These are phyloP conservation scores for Pseudofabraea citricarpa DNA, from an alignment of 2,329 filamentous ascomycete species.

Conservation along the genomic window DNA sequence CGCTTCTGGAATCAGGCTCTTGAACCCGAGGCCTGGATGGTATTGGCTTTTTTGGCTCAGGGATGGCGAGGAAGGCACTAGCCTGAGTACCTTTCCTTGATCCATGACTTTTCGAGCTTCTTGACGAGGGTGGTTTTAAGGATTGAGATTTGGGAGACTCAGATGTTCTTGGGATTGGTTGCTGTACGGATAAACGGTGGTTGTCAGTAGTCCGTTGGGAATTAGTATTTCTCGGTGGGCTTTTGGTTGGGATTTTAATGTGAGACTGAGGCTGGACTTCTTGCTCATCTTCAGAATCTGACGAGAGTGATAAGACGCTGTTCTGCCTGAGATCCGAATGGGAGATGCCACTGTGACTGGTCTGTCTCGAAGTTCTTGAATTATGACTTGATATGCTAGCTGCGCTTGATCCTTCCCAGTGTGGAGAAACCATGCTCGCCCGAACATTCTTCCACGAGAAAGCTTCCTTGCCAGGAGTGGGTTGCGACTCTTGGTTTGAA, in stretches of 20 bases:
- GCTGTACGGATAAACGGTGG: not conserved
- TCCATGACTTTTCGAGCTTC: not conserved
- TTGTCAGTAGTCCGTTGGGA: slow-evolving; percentile 11
- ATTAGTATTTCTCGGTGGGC: not conserved
- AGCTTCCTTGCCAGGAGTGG: slow-evolving; percentile 9
- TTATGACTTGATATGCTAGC: slow-evolving; percentile 27
- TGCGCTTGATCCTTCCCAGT: slow-evolving; percentile 21
- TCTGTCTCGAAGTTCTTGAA: slow-evolving; percentile 24
- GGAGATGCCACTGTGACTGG: slow-evolving; percentile 22
- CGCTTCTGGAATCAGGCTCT: not conserved
- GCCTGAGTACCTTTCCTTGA: not conserved
- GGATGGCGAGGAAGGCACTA: not conserved
- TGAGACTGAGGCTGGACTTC: slow-evolving; percentile 14
- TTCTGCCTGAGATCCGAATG: slow-evolving; percentile 24
- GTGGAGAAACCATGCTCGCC: slow-evolving; percentile 13
- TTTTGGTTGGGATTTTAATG: slow-evolving; percentile 4
- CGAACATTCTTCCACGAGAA: slow-evolving; percentile 25
- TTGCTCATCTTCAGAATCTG: slow-evolving; percentile 20
- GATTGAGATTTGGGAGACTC: not conserved
- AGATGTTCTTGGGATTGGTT: not conserved
- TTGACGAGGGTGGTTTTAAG: not conserved
- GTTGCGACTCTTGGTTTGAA: not conserved
- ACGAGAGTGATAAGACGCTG: slow-evolving; percentile 28
- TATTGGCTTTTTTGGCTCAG: not conserved
- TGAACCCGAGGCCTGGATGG: not conserved